Conservation (phyloP, 306 rosid species). For the Aeschynomene evenia region DNA sequence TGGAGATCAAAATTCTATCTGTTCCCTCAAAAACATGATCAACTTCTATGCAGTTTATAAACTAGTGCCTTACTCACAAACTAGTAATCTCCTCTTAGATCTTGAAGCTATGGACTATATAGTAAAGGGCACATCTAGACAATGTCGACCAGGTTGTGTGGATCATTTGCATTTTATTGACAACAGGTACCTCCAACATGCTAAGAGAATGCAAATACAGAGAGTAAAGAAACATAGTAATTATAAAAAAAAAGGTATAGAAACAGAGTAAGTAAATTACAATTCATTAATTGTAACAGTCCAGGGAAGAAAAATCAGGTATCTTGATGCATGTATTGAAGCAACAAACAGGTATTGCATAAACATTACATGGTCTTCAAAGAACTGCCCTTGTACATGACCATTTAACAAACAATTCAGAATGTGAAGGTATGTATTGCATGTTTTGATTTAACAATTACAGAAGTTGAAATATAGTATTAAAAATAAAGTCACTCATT, state of each 20-base stretch:
- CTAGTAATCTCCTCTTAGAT: background rate
- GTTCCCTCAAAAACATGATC: background rate
- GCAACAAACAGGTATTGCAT: background rate
- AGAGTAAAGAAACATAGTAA: background rate
- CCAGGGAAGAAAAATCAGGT: slow-evolving; percentile 2
- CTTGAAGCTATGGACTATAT: slow-evolving; percentile 1
- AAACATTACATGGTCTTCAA: slow-evolving; percentile 10
- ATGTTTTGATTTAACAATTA: slow-evolving; percentile 26
- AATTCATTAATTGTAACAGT: background rate
- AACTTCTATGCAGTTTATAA: background rate
- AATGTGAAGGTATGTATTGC: slow-evolving; percentile 19
- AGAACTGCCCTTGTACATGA: slow-evolving; percentile 1
- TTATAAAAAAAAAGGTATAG: too few species aligned
- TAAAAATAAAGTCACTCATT: slow-evolving; percentile 4
- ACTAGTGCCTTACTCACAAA: background rate
- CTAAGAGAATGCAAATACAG: background rate
- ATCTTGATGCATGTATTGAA: slow-evolving; percentile 34
- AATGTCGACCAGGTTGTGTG: background rate
- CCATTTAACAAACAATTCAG: slow-evolving; percentile 31
- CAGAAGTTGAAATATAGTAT: background rate
- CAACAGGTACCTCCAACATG: slow-evolving; percentile 3
- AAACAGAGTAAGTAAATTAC: background rate
- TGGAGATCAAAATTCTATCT: background rate
- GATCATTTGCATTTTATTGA: slow-evolving; percentile 8
- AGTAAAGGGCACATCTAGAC: background rate